Conservation (phyloP, 1,284 basidiomycete genomes). For the Inonotus hispidus region DNA sequence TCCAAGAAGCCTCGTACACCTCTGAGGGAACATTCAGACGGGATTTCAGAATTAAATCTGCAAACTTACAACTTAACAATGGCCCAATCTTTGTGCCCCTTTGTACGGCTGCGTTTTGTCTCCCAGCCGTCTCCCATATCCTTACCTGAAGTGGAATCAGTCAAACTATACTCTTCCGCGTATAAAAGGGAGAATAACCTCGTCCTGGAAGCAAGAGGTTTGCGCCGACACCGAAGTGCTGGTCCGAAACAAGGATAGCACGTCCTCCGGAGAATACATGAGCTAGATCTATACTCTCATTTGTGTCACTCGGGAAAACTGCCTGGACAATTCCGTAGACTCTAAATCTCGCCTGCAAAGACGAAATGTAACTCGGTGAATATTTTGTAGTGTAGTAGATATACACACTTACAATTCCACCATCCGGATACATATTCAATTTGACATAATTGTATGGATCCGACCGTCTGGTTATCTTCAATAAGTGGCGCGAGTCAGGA, state of each 20-base stretch:
- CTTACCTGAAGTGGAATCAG: conserved; percentile 35
- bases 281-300: conserved; percentile 72
- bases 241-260: conserved; percentile 79
- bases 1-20: conserved; percentile 68
- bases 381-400: conserved; percentile 16
- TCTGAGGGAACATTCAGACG: conserved; percentile 30
- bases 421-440: conserved; percentile 95
- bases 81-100: conserved; percentile 86
- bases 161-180: conserved; percentile 14
- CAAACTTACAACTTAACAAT: conserved; percentile 78
- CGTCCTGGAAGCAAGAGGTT: conserved; percentile 91
- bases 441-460: conserved; percentile 76
- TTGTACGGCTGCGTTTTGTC: conserved; percentile 81
- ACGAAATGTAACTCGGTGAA: conserved; percentile 11
- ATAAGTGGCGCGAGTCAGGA: conserved; percentile 83
- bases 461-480: conserved; percentile 56
- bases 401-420: conserved; percentile 72
- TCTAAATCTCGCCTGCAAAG: conserved; percentile 72
- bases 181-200: conserved; percentile 35
- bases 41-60: background rate
- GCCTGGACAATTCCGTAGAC: conserved; percentile 79
- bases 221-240: conserved; percentile 90
- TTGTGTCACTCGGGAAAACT: conserved; percentile 49
- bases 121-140: conserved; percentile 99
- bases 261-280: conserved; percentile 88